Evolutionary conservation across 352 stramenopile species (phyloP), one percentile per base, ranked within the genome.

Genomic region (Saprolegnia parasitica): DNA sequence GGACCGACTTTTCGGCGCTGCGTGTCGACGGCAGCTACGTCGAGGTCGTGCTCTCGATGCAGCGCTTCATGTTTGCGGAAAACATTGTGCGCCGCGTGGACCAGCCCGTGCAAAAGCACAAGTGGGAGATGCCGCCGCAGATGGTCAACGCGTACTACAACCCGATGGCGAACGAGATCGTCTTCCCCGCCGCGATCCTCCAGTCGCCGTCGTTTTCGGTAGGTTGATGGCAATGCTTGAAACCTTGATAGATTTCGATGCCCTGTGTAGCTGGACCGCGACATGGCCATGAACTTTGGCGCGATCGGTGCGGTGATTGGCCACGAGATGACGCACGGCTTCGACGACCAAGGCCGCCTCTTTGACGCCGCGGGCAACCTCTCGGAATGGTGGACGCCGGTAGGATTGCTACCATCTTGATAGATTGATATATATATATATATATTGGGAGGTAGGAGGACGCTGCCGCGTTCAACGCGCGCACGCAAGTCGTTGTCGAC

Each of bases 261-360:
- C 6, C 56, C n/a, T n/a, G 5, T 50, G n/a, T 66, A 91, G 54
- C 79, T 78, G 21, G 76, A 84, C 32, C 78, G 78, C 0, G 90
- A 97, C 49, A 78, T 91, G 42, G 88, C 92, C 15, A 89, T 96
- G 5, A 98, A 98, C 71, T 98, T 96, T 75, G 95, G 95, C 18
- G 84, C 83, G 5, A 98, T 98, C 67, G 93, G 94, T 10, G 89
- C 83, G 6, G 81, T 98, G 42, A 96, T 98, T 57, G 96, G 92
- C 5, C 94, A 98, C 70, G 96, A 98, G 73, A 92, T 98, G 74
- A 98, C 92, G 1, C 96, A 98, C 73, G 94, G 93, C 4, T 98
- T 98, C 74, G 96, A 98, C 71, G 87, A 96, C 57, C 86, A 95
- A 37, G 95, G 94, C 9, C 78, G 88, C 40, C 92, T 96, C 67